phyloP scores from a whole-genome alignment of 2,329 filamentous ascomycete species.

The Ophiosphaerella narmari region DNA sequence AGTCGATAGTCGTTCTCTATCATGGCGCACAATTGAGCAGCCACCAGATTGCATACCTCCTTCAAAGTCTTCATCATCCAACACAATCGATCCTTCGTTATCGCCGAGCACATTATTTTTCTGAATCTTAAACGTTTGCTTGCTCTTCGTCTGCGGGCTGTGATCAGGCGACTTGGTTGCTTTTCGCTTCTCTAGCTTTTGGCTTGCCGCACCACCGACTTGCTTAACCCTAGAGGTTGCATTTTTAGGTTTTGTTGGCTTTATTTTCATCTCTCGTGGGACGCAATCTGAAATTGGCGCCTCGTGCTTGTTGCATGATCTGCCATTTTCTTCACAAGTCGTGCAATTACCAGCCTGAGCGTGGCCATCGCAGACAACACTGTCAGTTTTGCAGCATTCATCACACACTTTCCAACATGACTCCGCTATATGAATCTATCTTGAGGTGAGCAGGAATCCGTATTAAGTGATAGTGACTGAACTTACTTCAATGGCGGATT shows the following conservation, averaged over 20 bases:
- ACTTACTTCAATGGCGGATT: conserved; percentile 4
- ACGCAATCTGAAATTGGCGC: background rate
- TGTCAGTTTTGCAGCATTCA: conserved; percentile 10
- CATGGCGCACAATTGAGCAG: too few relatives aligned
- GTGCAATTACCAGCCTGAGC: conserved; percentile 6
- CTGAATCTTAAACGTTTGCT: background rate
- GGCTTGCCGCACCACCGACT: background rate
- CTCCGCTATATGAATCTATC: conserved; percentile 8
- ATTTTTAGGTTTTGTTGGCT: background rate
- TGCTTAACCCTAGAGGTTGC: background rate
- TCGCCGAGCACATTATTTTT: too few relatives aligned
- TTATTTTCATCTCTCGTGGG: background rate
- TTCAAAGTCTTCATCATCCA: too few relatives aligned
- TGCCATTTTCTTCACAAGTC: conserved; percentile 5
- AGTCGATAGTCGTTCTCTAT: too few relatives aligned
- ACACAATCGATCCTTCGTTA: too few relatives aligned
- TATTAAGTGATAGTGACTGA: background rate
- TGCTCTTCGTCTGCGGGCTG: conserved; percentile 8
- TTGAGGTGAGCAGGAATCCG: background rate
- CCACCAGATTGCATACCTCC: too few relatives aligned
- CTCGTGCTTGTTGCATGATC: conserved; percentile 12
- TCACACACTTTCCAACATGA: conserved; percentile 22
- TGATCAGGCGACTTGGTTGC: conserved; percentile 4
- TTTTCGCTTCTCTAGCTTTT: conserved; percentile 9
- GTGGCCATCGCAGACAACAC: conserved; percentile 9